Conservation (phyloP, 768 basidiomycete species). For the Boletus bicolor region DNA sequence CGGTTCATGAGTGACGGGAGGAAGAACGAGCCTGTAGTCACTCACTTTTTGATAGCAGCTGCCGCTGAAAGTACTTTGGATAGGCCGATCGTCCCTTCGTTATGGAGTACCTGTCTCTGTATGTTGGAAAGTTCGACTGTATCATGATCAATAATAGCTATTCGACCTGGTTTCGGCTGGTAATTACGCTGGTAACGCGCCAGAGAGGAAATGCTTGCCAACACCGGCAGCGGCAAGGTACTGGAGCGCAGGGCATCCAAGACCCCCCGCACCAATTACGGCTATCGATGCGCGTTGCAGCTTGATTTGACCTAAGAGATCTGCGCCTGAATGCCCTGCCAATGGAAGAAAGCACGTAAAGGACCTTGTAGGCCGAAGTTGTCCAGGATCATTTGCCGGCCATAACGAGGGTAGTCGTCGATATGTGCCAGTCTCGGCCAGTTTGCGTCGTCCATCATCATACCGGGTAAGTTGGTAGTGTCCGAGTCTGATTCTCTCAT, state of each 20-base stretch:
- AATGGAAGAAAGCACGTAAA: not conserved
- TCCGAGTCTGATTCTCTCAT: not conserved
- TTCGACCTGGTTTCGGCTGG: conserved; percentile 51
- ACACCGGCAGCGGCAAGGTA: conserved; percentile 92
- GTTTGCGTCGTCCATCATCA: conserved; percentile 10
- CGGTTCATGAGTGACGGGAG: not conserved
- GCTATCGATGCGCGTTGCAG: conserved; percentile 72
- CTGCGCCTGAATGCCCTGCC: not conserved
- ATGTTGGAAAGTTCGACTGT: conserved; percentile 85
- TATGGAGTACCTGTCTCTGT: conserved; percentile 90
- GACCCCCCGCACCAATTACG: conserved; percentile 92
- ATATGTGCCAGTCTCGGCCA: conserved; percentile 37
- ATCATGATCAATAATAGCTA: conserved; percentile 90
- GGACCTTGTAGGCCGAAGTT: conserved; percentile 83
- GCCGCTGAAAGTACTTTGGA: conserved; percentile 83
- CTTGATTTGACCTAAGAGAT: conserved; percentile 71
- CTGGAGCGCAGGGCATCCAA: conserved; percentile 94
- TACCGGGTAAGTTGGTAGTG: not conserved
- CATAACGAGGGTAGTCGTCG: conserved; percentile 86
- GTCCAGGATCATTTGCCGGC: conserved; percentile 93
- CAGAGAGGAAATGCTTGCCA: conserved; percentile 47
- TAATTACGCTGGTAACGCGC: conserved; percentile 3
- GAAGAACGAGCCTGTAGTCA: not conserved
- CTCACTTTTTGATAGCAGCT: conserved; percentile 60
- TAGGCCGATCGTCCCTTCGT: conserved; percentile 64